These are phyloP conservation scores for Neofusicoccum sp. DNA, from an alignment of 2,329 filamentous ascomycete genomes.

Conservation along the genomic window DNA sequence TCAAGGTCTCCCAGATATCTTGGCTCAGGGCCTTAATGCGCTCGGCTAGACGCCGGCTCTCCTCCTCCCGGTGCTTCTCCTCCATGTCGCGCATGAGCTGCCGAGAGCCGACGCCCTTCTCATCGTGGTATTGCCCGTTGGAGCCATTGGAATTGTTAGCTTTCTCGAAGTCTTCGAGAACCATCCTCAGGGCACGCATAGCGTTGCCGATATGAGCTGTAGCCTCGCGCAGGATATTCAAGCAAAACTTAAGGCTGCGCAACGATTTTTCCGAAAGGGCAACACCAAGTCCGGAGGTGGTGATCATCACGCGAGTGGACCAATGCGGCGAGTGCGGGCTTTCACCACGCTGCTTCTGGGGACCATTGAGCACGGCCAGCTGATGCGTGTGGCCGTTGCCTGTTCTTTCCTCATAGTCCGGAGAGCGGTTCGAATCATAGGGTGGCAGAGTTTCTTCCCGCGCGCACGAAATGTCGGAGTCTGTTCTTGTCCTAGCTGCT, in stretches of 20 bases:
- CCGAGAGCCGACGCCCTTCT: conserved; percentile 22
- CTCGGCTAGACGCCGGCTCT: conserved; percentile 63
- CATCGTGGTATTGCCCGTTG: conserved; percentile 22
- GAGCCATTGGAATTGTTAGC: conserved; percentile 30
- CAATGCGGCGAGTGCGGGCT: conserved; percentile 51
- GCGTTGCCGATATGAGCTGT: conserved; percentile 77
- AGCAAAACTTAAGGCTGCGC: conserved; percentile 78
- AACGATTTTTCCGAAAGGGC: conserved; percentile 89
- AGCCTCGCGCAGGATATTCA: conserved; percentile 75
- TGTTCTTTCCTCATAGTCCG: conserved; percentile 66
- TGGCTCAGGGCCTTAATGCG: conserved; percentile 65
- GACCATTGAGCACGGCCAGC: neutral
- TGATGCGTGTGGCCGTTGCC: conserved; percentile 23
- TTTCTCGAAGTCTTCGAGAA: conserved; percentile 77
- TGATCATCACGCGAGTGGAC: conserved; percentile 83
- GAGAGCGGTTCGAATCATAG: conserved; percentile 76
- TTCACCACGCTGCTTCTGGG: conserved; percentile 28
- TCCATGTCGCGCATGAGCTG: conserved; percentile 18
- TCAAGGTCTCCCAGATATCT: conserved; percentile 57
- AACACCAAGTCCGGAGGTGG: conserved; percentile 84
- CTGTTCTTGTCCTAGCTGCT: neutral
- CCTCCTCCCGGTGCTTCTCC: neutral
- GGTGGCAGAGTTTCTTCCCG: conserved; percentile 69
- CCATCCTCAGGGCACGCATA: conserved; percentile 69
- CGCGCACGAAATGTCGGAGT: conserved; percentile 4